These are phyloP conservation scores for Agrocybe pediades DNA, from an alignment of 768 basidiomycete genomes.

Conservation along the genomic window DNA sequence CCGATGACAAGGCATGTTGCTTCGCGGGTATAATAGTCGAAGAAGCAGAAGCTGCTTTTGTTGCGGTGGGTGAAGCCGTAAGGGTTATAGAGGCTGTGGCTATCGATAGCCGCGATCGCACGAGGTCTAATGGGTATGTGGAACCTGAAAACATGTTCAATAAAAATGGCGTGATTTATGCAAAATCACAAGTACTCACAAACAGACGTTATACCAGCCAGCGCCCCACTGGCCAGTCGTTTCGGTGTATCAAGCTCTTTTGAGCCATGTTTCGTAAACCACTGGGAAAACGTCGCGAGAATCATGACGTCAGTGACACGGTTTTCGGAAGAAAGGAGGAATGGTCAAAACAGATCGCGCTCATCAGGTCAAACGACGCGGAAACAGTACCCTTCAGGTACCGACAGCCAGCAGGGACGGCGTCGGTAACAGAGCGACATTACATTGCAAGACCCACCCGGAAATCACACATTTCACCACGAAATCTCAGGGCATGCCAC, in stretches of 20 bases:
- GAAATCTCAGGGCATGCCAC: too few species aligned
- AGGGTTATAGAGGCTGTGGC: constrained; percentile 72
- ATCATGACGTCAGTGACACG: constrained; percentile 32
- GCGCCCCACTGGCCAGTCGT: constrained; percentile 81
- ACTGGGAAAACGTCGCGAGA: constrained; percentile 35
- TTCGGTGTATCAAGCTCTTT: constrained; percentile 86
- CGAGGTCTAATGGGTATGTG: constrained; percentile 93
- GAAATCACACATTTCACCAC: neutral
- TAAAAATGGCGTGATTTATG: neutral
- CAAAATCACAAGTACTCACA: constrained; percentile 51
- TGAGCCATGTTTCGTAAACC: constrained; percentile 70
- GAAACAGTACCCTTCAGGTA: neutral
- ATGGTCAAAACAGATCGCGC: neutral
- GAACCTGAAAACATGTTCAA: constrained; percentile 47
- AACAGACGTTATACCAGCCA: constrained; percentile 94
- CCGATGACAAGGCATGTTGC: constrained; percentile 43
- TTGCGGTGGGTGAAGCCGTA: constrained; percentile 26
- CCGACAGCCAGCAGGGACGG: neutral
- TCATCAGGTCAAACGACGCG: neutral
- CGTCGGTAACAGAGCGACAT: neutral
- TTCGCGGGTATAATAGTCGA: constrained; percentile 18
- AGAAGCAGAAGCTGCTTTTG: constrained; percentile 23
- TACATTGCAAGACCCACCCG: neutral
- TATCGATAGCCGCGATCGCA: constrained; percentile 90
- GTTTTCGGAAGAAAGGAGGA: constrained; percentile 1